Evolutionary conservation across 768 basidiomycete genomes (phyloP).

Genomic region (Lentinula lateritia): DNA sequence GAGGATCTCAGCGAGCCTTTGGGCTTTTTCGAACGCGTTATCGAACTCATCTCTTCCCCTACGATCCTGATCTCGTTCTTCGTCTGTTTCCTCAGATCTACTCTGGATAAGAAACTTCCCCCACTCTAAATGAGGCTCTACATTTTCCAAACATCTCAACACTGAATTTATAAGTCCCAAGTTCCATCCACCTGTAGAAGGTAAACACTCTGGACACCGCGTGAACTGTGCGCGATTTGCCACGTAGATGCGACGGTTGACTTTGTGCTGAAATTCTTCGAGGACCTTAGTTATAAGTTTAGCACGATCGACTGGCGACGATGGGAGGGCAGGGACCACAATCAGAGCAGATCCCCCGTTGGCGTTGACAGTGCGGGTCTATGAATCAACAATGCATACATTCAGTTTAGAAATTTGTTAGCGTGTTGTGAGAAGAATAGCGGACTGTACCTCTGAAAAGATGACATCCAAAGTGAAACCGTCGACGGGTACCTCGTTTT

Average conservation of each 20-base stretch:
- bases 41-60: background rate
- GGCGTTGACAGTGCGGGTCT: background rate
- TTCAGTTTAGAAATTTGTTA: too few species aligned
- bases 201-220: background rate
- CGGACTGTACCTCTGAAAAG: background rate
- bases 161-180: background rate
- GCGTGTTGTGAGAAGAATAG: background rate
- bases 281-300: background rate
- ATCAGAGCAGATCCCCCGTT: background rate
- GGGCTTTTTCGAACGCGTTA: background rate
- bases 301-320: background rate
- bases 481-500: background rate
- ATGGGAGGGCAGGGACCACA: background rate
- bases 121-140: background rate
- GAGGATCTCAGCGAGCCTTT: background rate
- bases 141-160: background rate
- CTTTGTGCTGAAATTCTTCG: background rate
- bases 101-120: background rate
- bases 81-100: background rate
- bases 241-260: background rate
- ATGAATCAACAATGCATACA: background rate
- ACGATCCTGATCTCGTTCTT: background rate
- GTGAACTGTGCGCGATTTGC: background rate
- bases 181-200: background rate
- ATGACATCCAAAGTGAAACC: background rate